phyloP scores from a whole-genome alignment of 108 stramenopile species.

The Craspedostauros australis region DNA sequence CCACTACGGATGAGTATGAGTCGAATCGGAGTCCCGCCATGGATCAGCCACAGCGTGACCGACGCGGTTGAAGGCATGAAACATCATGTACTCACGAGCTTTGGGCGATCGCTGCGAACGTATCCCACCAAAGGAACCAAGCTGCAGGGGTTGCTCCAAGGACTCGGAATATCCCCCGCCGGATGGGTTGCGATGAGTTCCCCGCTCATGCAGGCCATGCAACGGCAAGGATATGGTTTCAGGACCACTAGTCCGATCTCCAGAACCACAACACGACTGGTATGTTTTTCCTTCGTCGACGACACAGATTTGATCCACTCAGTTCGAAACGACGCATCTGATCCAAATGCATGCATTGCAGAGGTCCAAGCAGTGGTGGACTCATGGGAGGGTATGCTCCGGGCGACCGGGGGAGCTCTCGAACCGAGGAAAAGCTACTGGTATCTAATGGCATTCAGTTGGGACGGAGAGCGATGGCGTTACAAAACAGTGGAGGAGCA shows the following conservation, averaged over 20 bases:
- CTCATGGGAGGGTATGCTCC: too few relatives aligned
- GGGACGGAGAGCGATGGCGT: too few relatives aligned
- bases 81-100: slow-evolving; percentile 5
- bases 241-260: not conserved
- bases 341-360: too few relatives aligned
- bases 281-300: slow-evolving; percentile 20
- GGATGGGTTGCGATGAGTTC: slow-evolving; percentile 27
- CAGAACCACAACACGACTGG: not conserved
- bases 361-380: too few relatives aligned
- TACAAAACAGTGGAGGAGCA: too few relatives aligned
- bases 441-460: too few relatives aligned
- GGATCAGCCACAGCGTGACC: not conserved
- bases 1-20: not conserved
- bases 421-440: too few relatives aligned
- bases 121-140: not conserved
- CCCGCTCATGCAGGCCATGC: slow-evolving; percentile 8
- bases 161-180: slow-evolving; percentile 32
- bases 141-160: slow-evolving; percentile 21
- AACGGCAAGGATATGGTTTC: slow-evolving; percentile 4
- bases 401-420: too few relatives aligned
- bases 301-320: slow-evolving; percentile 21
- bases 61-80: not conserved
- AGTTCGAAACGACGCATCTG: too few relatives aligned
- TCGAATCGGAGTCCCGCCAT: not conserved
- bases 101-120: not conserved